These are phyloP conservation scores for Priceomyces medius DNA, from an alignment of 805 yeast species.

Conservation along the genomic window DNA sequence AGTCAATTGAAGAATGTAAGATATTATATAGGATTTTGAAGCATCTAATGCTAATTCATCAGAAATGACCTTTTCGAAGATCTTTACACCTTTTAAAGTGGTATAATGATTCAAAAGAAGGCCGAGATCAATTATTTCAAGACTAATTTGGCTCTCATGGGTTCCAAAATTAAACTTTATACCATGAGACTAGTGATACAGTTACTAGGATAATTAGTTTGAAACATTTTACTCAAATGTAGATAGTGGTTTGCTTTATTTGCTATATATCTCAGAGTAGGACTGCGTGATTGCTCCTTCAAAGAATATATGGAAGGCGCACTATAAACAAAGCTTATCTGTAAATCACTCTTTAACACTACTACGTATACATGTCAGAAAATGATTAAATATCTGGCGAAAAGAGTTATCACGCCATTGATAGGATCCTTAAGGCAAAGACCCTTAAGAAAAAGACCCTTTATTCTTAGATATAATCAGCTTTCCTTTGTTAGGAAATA, in stretches of 20 bases:
- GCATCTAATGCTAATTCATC: neutral
- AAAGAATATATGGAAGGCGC: too few species aligned
- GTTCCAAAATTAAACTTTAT: constrained; percentile 13
- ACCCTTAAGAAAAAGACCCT: neutral
- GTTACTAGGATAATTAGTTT: constrained; percentile 29
- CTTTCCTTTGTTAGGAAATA: constrained; percentile 8
- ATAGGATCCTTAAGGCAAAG: neutral
- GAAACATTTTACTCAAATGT: constrained; percentile 23
- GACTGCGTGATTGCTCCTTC: too few species aligned
- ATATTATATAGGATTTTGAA: too few species aligned
- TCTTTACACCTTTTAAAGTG: constrained; percentile 38
- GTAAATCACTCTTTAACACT: neutral
- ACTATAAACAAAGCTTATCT: neutral
- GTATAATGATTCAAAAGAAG: constrained; percentile 50
- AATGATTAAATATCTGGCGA: constrained; percentile 1
- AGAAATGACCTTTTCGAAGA: constrained; percentile 48
- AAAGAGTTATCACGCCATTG: neutral
- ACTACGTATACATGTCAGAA: neutral
- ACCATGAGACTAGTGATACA: constrained; percentile 23
- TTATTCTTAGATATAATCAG: neutral
- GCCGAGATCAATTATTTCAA: constrained; percentile 35
- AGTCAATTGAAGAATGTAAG: too few species aligned
- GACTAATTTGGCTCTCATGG: constrained; percentile 16
- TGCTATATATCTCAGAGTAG: neutral
- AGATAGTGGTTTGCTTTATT: too few species aligned